phyloP scores from a whole-genome alignment of 2,329 filamentous ascomycete species.

The Diatrype stigma region DNA sequence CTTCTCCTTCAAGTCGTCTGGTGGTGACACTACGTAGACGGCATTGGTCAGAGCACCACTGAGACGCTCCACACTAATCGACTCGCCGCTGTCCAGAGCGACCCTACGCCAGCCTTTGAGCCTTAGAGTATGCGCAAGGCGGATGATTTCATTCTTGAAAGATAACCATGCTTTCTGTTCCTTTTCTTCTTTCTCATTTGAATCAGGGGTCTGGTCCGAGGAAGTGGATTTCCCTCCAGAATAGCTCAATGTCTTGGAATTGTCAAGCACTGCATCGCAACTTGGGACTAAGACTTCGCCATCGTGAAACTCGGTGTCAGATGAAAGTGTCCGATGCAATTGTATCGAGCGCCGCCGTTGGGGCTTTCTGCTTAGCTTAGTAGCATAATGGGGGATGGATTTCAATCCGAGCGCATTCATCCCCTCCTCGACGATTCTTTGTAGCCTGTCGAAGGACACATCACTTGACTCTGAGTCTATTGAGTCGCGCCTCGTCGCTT shows the following conservation, averaged over 20 bases:
- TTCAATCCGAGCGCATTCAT: conserved; percentile 51
- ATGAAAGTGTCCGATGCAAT: conserved; percentile 55
- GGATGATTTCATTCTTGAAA: conserved; percentile 91
- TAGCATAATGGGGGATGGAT: conserved; percentile 38
- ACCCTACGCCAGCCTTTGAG: conserved; percentile 91
- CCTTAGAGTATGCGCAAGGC: conserved; percentile 80
- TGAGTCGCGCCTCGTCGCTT: conserved; percentile 43
- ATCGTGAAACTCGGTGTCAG: conserved; percentile 82
- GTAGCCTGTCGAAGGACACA: conserved; percentile 73
- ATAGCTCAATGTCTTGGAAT: conserved; percentile 82
- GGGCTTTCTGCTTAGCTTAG: conserved; percentile 40
- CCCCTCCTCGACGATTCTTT: conserved; percentile 71
- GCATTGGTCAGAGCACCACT: conserved; percentile 95
- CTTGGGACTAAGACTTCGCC: conserved; percentile 78
- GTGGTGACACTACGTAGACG: conserved; percentile 89
- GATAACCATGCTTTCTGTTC: conserved; percentile 74
- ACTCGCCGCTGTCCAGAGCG: conserved; percentile 64
- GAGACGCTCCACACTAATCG: conserved; percentile 67
- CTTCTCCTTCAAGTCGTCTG: conserved; percentile 51
- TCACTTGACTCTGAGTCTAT: conserved; percentile 64
- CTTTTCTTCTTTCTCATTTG: conserved; percentile 51
- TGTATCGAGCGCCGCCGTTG: conserved; percentile 31
- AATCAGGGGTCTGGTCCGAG: conserved; percentile 34
- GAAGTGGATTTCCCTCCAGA: conserved; percentile 46
- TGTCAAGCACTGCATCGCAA: conserved; percentile 82